A percentile compares a stretch with the other conserved stretches of the same genome.
phyloP scores from a whole-genome alignment of 805 yeast species.

The Candida patagonica region DNA sequence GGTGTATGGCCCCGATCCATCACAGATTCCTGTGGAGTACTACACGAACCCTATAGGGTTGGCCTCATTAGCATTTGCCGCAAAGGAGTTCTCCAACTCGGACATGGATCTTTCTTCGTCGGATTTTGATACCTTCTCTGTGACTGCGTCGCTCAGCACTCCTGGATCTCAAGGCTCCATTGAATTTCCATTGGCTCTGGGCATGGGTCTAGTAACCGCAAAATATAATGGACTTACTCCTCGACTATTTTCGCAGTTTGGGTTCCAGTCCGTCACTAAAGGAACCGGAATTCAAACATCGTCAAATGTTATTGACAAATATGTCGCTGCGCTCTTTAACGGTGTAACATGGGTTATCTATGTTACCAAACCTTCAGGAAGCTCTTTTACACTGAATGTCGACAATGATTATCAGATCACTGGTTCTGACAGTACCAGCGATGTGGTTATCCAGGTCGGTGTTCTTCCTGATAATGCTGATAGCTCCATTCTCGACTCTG shows the following conservation, averaged over 20 bases:
- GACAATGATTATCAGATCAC: slow-evolving; percentile 28
- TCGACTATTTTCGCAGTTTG: slow-evolving; percentile 37
- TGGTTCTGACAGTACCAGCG: slow-evolving; percentile 29
- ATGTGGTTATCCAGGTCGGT: slow-evolving; percentile 49
- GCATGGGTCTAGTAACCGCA: slow-evolving; percentile 74
- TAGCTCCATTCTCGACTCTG: slow-evolving; percentile 37
- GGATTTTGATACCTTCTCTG: slow-evolving; percentile 44
- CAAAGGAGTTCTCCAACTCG: slow-evolving; percentile 36
- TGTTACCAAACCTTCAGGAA: slow-evolving; percentile 32
- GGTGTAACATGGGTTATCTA: slow-evolving; percentile 44
- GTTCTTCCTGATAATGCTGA: slow-evolving; percentile 24
- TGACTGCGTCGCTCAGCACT: slow-evolving; percentile 30
- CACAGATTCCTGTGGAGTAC: slow-evolving; percentile 33
- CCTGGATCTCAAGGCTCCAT: slow-evolving; percentile 30
- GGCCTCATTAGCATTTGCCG: slow-evolving; percentile 48
- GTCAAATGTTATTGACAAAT: slow-evolving; percentile 29
- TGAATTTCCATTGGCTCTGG: slow-evolving; percentile 61
- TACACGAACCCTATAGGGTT: slow-evolving; percentile 48
- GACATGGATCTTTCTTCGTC: slow-evolving; percentile 35
- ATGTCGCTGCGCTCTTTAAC: slow-evolving; percentile 31
- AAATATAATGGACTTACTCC: slow-evolving; percentile 44
- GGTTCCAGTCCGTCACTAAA: slow-evolving; percentile 33
- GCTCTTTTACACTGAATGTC: slow-evolving; percentile 27
- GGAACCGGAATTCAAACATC: slow-evolving; percentile 25
- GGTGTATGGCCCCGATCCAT: slow-evolving; percentile 38